Evolutionary conservation across 1,284 basidiomycete genomes (phyloP), one percentile per base, ranked within the genome.

Genomic region (Trichosporon sp.): DNA sequence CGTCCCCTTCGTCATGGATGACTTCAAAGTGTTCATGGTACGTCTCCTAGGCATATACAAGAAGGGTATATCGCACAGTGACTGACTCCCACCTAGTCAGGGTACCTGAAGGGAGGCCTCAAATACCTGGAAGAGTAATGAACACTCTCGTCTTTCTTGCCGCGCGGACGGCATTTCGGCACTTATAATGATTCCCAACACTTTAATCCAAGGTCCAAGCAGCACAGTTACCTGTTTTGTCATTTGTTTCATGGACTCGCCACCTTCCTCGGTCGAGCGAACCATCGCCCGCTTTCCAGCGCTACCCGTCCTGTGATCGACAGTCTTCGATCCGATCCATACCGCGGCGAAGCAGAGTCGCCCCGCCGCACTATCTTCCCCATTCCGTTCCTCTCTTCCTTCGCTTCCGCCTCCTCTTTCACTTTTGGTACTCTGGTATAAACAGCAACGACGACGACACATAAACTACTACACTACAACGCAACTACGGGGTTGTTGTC

Each of bases 1-100:
- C 52, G 83, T 96, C 62, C 91, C 91, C 9, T 96, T 96, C 78
- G 91, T 98, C 68, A 86, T 98, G 73, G 88, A 89, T 57, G 85
- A 86, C 64, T 65, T 84, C 11, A 82, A 75, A 54, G 70, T 81
- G 71, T 83, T 97, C 63, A 83, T 97, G 70, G 95, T 97, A 83
- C 94, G 79, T 78, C 11, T 19, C 11, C 14, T 33, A 40, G 11
- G 33, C 25, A 11, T 54, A 11, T 21, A 27, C 16, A 23, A 5
- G 29, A 32, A 2, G n/a, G 25, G 8, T 19, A 16, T n/a, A 3
- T 19, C 40, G 13, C 19, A 10, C 6, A 2, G 8, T 6, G 40
- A 33, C 36, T 59, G 34, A 59, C 46, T 9, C 49, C 49, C 19
- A 13, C n/a, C 21, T 62, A 78, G 76, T 63, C 70, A 37, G 64